A percentile compares a stretch with the other conserved stretches of the same genome.
Conservation (phyloP, 306 rosid genomes). For the Vigna trinervia region DNA sequence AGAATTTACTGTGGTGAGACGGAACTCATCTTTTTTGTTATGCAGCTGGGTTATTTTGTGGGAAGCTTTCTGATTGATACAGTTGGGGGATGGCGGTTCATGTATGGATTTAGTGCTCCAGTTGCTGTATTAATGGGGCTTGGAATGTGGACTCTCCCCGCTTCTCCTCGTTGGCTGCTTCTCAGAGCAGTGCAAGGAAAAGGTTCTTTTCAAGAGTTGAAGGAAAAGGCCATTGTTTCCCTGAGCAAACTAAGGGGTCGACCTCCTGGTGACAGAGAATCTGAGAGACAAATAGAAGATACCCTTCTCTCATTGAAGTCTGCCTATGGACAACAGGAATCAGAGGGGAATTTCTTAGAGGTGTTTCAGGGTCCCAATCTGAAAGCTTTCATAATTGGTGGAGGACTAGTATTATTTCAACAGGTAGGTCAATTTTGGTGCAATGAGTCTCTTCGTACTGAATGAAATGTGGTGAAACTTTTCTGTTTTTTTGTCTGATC, state of each 20-base stretch:
- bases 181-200: constrained; percentile 95
- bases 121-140: constrained; percentile 88
- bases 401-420: constrained; percentile 94
- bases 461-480: constrained; percentile 46
- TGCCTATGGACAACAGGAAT: constrained; percentile 72
- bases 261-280: constrained; percentile 72
- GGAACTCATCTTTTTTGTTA: constrained; percentile 41
- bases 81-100: constrained; percentile 93
- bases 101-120: constrained; percentile 90
- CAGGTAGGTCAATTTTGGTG: constrained; percentile 65
- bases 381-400: constrained; percentile 87
- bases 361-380: constrained; percentile 93
- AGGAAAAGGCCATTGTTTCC: constrained; percentile 73
- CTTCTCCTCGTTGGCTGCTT: constrained; percentile 97
- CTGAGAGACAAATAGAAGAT: constrained; percentile 87
- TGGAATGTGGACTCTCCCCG: constrained; percentile 84
- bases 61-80: constrained; percentile 85
- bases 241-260: constrained; percentile 85
- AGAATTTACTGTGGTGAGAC: constrained; percentile 35
- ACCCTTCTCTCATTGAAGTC: constrained; percentile 72
- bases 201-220: constrained; percentile 71
- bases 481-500: constrained; percentile 46
- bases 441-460: constrained; percentile 25
- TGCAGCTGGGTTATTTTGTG: constrained; percentile 88
- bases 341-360: constrained; percentile 86